A percentile compares a stretch with the other conserved stretches of the same genome.
phyloP scores from a whole-genome alignment of 2,329 filamentous ascomycete species.

The Colletotrichum phormii region DNA sequence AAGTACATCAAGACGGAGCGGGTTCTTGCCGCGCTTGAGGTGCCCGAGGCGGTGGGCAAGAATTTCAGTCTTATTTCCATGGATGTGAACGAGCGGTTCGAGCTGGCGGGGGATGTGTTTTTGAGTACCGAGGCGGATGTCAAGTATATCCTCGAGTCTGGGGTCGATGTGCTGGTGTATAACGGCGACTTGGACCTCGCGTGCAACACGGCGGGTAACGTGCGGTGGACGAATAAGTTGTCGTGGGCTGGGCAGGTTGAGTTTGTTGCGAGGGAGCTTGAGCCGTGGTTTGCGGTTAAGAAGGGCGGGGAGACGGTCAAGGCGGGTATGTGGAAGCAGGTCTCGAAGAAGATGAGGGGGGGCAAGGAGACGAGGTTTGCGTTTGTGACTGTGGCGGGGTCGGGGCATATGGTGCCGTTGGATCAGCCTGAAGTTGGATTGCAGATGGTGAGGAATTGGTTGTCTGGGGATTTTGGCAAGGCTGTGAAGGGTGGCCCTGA shows the following conservation, averaged over 20 bases:
- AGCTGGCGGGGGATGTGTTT: slow-evolving; percentile 30
- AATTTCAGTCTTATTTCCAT: slow-evolving; percentile 29
- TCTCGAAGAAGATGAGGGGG: slow-evolving; percentile 1
- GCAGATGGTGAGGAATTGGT: slow-evolving; percentile 38
- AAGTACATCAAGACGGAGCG: slow-evolving; percentile 40
- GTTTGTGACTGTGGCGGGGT: slow-evolving; percentile 47
- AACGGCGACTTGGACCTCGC: slow-evolving; percentile 41
- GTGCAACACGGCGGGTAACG: slow-evolving; percentile 42
- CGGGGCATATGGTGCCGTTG: slow-evolving; percentile 53
- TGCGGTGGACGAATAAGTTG: slow-evolving; percentile 52
- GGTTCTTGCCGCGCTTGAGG: slow-evolving; percentile 38
- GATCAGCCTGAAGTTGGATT: slow-evolving; percentile 36
- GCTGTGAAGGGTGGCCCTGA: slow-evolving; percentile 10
- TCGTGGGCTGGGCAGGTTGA: slow-evolving; percentile 57
- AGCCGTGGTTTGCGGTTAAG: slow-evolving; percentile 25
- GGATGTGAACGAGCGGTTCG: slow-evolving; percentile 34
- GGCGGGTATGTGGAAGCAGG: slow-evolving; percentile 29
- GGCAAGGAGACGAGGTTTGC: slow-evolving; percentile 31
- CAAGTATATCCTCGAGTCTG: slow-evolving; percentile 21
- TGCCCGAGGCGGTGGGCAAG: slow-evolving; percentile 30
- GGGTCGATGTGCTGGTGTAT: slow-evolving; percentile 40
- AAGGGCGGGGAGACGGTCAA: slow-evolving; percentile 17
- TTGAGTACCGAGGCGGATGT: slow-evolving; percentile 24
- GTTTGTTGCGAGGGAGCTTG: slow-evolving; percentile 48
- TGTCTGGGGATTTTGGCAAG: slow-evolving; percentile 23